Conservation (phyloP, 768 basidiomycete genomes). For the Macrolepiota dolichaula region DNA sequence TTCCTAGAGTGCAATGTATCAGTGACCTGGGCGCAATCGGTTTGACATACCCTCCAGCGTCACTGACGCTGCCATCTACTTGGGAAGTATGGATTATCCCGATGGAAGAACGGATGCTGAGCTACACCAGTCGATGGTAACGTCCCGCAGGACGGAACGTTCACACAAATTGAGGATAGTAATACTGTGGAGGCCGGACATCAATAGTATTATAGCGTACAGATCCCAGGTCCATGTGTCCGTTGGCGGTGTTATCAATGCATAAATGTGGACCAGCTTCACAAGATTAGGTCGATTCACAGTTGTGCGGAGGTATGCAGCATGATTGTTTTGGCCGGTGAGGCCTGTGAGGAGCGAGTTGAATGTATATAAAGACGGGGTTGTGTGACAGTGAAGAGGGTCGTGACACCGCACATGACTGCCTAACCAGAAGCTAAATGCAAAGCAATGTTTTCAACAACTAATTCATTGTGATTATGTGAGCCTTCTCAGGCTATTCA, state of each 20-base stretch:
- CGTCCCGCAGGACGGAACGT: background rate
- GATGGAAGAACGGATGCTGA: background rate
- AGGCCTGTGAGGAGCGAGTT: background rate
- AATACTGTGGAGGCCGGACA: background rate
- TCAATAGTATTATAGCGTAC: background rate
- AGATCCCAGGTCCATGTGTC: background rate
- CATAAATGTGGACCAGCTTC: background rate
- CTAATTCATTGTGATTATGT: too few relatives aligned
- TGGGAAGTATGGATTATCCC: background rate
- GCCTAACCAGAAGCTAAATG: background rate
- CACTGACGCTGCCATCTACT: background rate
- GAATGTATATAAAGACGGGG: background rate
- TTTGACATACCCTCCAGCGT: background rate
- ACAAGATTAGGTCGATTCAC: background rate
- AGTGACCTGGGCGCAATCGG: background rate
- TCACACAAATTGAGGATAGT: background rate
- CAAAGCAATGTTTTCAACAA: background rate
- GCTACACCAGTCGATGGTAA: background rate
- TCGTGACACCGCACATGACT: background rate
- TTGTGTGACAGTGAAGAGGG: background rate
- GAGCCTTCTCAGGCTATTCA: too few relatives aligned
- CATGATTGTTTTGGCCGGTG: background rate
- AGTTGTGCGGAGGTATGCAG: background rate
- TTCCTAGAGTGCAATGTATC: background rate
- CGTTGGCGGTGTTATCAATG: background rate